Base-by-base conservation (phyloP, 495 filamentous ascomycete species). In the Xanthoparmelia taractica region DNA sequence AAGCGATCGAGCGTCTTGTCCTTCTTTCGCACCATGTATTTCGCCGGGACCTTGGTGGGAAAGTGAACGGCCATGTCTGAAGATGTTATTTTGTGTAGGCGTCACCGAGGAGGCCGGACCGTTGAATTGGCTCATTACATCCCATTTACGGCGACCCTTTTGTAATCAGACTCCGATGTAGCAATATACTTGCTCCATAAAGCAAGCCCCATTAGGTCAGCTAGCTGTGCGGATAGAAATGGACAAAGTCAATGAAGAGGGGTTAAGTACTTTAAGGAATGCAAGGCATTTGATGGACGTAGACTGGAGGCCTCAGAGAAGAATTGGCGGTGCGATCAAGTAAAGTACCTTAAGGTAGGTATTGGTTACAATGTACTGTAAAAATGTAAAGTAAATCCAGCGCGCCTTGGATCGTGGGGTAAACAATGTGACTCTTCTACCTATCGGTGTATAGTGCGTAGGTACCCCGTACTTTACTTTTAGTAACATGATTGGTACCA, bases 81-180 rank as follows among this genome's bases (percentile, higher is more conserved):
- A 78, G 61, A 80, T 69, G 54, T 74, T 84, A 75, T 86, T 84
- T 74, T 90, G 88, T 70, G 85, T 85, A 70, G 87, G 87, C 62
- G 84, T 86, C 73, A 83, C 83, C 64, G 87, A 89, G 72, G 80
- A 78, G 75, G 77, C 81, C 73, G 82, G 74, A 75, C 82, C 82
- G 74, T 76, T 82, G 76, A 80, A 71, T 74, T 80, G 78, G 72
- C 76, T 68, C 69, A 71, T 69, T 59, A 69, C 65, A 62, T 63
- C 65, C 59, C 61, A 34, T 48, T 58, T 18, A 47, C 61, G 40
- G 34, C 36, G 20, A 63, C 43, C 12, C 25, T n/a, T 12, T 34
- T 40, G 27, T 27, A 29, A n/a, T 40, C 57, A 58, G 20, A 58
- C 43, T 58, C 43, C 23, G 23, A 31, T 34, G 45, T 33, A 59